Evolutionary conservation across 139 green algal species (phyloP), one percentile per base, ranked within the genome.

Genomic region (Coelastrella sp.): DNA sequence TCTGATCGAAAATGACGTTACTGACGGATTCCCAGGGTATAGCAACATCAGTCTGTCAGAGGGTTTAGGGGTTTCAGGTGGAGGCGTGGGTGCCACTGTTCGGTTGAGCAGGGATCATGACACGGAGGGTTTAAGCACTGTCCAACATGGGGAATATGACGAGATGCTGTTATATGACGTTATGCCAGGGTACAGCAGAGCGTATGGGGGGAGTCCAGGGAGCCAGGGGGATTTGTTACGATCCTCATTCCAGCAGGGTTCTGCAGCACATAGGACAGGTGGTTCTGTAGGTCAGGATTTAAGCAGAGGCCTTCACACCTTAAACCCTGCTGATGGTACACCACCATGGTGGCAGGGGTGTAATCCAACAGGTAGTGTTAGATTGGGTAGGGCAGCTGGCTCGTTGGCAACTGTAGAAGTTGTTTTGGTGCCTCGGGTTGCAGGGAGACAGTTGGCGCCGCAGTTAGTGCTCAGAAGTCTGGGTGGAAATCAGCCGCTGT

Each of bases 81-180:
- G 22, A 57, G 6, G 20, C 35, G 35, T 49, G 75, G 8, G 17
- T 6, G 68, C 10, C 68, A 76, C 15, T 19, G 24, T 10, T 17
- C 68, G 68, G 68, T 76, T 76, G 4, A 70, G 63, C 68, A 24
- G 68, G 75, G 60, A 27, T 56, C 59, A 12, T 12, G 59, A 75
- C 82, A 17, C n/a, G n/a, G 24, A 56, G 17, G 56, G 57, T n/a
- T 24, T n/a, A 59, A 75, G 82, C 60, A 22, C 24, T 11, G 59
- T 17, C 11, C 7, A 15, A 11, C 35, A 59, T 82, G 10, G 20
- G 7, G 81, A 74, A 17, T 35, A 24, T 56, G 82, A 88, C 19
- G 82, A 88, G 65, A 25, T 88, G 82, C n/a, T 88, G 20, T 78
- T 35, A 49, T 88, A 79, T 20, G 82, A 88, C 25, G 8, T 87